Base-by-base conservation (phyloP, 2,329 filamentous ascomycete species). In the Nemania sp. region DNA sequence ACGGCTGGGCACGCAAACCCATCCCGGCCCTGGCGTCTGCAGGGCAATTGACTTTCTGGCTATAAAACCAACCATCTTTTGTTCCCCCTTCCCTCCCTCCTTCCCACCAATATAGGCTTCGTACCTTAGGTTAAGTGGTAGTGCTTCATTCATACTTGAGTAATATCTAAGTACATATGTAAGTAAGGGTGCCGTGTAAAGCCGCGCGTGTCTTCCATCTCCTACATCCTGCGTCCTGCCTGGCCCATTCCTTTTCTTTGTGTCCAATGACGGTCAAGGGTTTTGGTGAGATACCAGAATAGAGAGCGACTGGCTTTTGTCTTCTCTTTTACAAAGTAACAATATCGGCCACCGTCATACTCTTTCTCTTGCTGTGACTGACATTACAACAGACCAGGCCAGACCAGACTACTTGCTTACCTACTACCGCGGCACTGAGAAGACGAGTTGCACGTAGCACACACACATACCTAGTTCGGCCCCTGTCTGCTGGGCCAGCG, bases 1-100 rank as follows among this genome's bases (percentile, higher is more conserved):
- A 39, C 45, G 20, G 49, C 58, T 60, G 58, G 47, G 48, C 58
- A 40, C 34, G 25, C 47, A 47, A 39, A n/a, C 46, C 46, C 20
- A 18, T 34, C 29, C 17, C 39, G n/a, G 11, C 39, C 32, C 29
- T 43, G 29, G 43, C 43, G 29, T 46, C 17, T 29, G 32, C 13
- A 25, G 54, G 43, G 54, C 37, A 35, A 20, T 40, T 60, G 51
- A n/a, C n/a, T n/a, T n/a, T 32, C 48, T 35, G 34, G 17, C n/a
- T 53, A 53, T 40, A 47, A 52, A 20, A 53, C 3, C 3, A 48
- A 51, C 5, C 13, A n/a, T 45, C 10, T 25, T 51, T 10, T 49
- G 20, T 50, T 46, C 46, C 57, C 39, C 20, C 46, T 43, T 54
- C 7, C 46, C 50, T 54, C 7, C 46, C 17, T 2, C 46, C 17